Evolutionary conservation across 192 early-diverging fungal genomes (phyloP).

Genomic region (Helicostylum pulchrum): DNA sequence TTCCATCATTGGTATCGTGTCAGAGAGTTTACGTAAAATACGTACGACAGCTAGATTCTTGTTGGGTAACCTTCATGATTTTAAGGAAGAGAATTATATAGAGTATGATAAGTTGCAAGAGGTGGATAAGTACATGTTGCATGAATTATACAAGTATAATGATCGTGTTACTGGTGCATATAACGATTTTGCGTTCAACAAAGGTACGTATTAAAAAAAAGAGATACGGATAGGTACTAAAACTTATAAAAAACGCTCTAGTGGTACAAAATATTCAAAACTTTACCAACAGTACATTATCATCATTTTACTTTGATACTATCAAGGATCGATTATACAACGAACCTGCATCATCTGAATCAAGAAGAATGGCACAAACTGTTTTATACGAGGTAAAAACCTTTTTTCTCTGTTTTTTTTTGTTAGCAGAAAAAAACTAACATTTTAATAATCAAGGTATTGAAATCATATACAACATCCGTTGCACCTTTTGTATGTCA

Average conservation of each 20-base stretch:
- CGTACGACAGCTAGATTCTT: constrained; percentile 74
- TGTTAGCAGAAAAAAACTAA: neutral
- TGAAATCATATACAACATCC: constrained; percentile 57
- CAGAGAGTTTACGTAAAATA: constrained; percentile 71
- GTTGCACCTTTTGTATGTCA: constrained; percentile 67
- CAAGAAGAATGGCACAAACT: constrained; percentile 62
- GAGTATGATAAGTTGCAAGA: constrained; percentile 50
- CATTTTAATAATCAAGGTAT: constrained; percentile 32
- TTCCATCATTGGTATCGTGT: constrained; percentile 57
- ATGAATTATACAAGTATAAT: constrained; percentile 64
- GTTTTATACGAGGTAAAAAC: constrained; percentile 59
- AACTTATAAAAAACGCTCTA: constrained; percentile 12
- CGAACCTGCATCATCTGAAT: constrained; percentile 32
- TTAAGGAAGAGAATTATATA: constrained; percentile 40
- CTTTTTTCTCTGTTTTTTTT: neutral
- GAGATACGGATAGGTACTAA: neutral
- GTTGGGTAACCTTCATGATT: constrained; percentile 69
- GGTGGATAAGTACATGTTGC: constrained; percentile 60
- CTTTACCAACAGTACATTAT: constrained; percentile 64
- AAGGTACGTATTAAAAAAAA: constrained; percentile 37
- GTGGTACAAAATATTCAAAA: constrained; percentile 62
- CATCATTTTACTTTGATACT: constrained; percentile 78
- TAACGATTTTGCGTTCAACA: constrained; percentile 59
- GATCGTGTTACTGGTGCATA: constrained; percentile 51
- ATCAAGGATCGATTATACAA: constrained; percentile 79